Conservation (phyloP, 2,329 filamentous ascomycete genomes). For the Tolypocladium cylindrosporum region DNA sequence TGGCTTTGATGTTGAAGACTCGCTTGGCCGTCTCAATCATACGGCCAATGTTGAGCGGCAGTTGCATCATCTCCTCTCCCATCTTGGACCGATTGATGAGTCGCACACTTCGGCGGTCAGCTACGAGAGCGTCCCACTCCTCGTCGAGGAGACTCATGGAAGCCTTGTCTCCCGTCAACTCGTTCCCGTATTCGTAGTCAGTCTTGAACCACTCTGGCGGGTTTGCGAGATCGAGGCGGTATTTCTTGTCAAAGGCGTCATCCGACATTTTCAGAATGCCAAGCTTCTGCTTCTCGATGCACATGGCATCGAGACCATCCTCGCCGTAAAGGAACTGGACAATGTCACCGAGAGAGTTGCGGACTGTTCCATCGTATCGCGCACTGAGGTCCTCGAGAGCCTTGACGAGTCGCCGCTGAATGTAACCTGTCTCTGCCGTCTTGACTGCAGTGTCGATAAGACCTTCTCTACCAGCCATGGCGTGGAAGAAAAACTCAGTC, state of each 20-base stretch:
- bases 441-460: slow-evolving; percentile 99
- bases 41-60: slow-evolving; percentile 84
- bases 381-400: slow-evolving; percentile 96
- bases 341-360: slow-evolving; percentile 92
- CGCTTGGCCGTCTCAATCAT: slow-evolving; percentile 86
- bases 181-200: slow-evolving; percentile 65
- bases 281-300: slow-evolving; percentile 87
- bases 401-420: slow-evolving; percentile 96
- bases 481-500: slow-evolving; percentile 98
- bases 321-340: slow-evolving; percentile 97
- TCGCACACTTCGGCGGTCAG: slow-evolving; percentile 69
- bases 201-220: slow-evolving; percentile 50
- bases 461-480: slow-evolving; percentile 99
- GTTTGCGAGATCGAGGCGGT: slow-evolving; percentile 63
- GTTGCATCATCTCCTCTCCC: slow-evolving; percentile 76
- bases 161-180: slow-evolving; percentile 78
- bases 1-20: slow-evolving; percentile 82
- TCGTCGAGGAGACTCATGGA: slow-evolving; percentile 79
- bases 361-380: slow-evolving; percentile 93
- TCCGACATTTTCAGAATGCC: slow-evolving; percentile 78
- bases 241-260: slow-evolving; percentile 68
- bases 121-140: slow-evolving; percentile 70
- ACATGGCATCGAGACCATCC: slow-evolving; percentile 86
- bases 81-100: slow-evolving; percentile 56
- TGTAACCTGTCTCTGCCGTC: slow-evolving; percentile 98